Conservation (phyloP, 805 yeast genomes). For the Candida koratica region DNA sequence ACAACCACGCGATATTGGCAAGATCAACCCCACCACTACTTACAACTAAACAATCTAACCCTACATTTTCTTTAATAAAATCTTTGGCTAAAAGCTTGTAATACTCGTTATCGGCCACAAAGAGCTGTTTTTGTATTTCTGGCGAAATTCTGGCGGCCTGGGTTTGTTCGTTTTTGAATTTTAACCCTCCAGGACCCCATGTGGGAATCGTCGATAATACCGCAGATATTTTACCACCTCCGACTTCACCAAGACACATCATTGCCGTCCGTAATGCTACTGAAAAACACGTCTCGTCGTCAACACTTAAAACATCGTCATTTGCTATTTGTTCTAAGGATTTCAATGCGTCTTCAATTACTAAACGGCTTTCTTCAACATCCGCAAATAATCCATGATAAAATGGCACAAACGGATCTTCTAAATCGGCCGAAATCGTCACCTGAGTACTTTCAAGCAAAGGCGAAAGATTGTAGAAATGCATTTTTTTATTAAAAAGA, state of each 20-base stretch:
- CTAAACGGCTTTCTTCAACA: slow-evolving; percentile 59
- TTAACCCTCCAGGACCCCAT: slow-evolving; percentile 72
- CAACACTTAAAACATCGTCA: slow-evolving; percentile 31
- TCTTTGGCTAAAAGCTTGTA: slow-evolving; percentile 59
- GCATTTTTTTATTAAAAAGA: slow-evolving; percentile 68
- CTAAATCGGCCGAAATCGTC: slow-evolving; percentile 62
- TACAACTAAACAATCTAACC: slow-evolving; percentile 72
- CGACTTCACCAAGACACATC: slow-evolving; percentile 55
- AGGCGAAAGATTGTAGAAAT: slow-evolving; percentile 66
- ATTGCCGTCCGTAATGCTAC: slow-evolving; percentile 70
- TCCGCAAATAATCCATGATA: slow-evolving; percentile 74
- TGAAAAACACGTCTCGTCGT: slow-evolving; percentile 70
- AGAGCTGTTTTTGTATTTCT: slow-evolving; percentile 46
- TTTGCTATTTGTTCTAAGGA: slow-evolving; percentile 47
- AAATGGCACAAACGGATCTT: slow-evolving; percentile 81
- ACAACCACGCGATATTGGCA: slow-evolving; percentile 62
- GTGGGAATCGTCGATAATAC: slow-evolving; percentile 69
- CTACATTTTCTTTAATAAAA: slow-evolving; percentile 55
- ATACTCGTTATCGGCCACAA: slow-evolving; percentile 57
- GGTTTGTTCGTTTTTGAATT: slow-evolving; percentile 37
- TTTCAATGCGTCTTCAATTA: slow-evolving; percentile 65
- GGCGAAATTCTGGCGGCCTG: slow-evolving; percentile 41
- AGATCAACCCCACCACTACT: slow-evolving; percentile 65
- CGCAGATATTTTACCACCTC: slow-evolving; percentile 82
- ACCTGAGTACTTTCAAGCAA: slow-evolving; percentile 53